A percentile compares a stretch with the other conserved stretches of the same genome.
phyloP scores from a whole-genome alignment of 257 asterid genomes.

The Fraxinus quadrangulata region DNA sequence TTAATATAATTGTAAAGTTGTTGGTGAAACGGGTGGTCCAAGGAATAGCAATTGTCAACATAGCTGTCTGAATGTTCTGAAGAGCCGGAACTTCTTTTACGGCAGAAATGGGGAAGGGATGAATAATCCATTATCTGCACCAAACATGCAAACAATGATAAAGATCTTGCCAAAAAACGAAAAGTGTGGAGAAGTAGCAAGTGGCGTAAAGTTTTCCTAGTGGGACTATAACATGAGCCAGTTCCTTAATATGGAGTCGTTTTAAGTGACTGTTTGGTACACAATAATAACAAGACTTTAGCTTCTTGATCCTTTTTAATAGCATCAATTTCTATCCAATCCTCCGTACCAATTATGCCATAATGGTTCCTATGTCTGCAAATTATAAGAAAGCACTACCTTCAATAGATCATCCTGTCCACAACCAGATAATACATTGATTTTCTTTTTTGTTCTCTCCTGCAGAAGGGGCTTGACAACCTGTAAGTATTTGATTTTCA shows the following conservation, averaged over 20 bases:
- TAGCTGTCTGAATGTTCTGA: constrained; percentile 37
- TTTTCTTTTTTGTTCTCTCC: constrained; percentile 66
- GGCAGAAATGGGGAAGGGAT: constrained; percentile 78
- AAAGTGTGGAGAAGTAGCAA: background rate
- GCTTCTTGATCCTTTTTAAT: background rate
- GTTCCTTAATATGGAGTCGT: background rate
- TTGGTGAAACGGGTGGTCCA: constrained; percentile 77
- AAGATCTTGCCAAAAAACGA: background rate
- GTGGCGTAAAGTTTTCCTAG: background rate
- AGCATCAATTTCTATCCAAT: background rate
- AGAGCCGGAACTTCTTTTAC: constrained; percentile 58
- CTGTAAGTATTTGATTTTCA: constrained; percentile 32
- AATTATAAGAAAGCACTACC: constrained; percentile 41
- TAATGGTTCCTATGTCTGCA: background rate
- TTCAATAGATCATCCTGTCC: constrained; percentile 73
- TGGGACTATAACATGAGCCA: background rate
- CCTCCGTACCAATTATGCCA: background rate
- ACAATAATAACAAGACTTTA: background rate
- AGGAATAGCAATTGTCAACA: constrained; percentile 50
- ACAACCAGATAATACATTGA: constrained; percentile 64
- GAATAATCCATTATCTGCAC: constrained; percentile 77
- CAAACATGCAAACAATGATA: constrained; percentile 5
- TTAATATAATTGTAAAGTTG: constrained; percentile 60
- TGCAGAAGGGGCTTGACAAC: constrained; percentile 81
- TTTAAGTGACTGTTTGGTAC: background rate